Evolutionary conservation across 768 basidiomycete genomes (phyloP).

Genomic region (Calocybe indica): DNA sequence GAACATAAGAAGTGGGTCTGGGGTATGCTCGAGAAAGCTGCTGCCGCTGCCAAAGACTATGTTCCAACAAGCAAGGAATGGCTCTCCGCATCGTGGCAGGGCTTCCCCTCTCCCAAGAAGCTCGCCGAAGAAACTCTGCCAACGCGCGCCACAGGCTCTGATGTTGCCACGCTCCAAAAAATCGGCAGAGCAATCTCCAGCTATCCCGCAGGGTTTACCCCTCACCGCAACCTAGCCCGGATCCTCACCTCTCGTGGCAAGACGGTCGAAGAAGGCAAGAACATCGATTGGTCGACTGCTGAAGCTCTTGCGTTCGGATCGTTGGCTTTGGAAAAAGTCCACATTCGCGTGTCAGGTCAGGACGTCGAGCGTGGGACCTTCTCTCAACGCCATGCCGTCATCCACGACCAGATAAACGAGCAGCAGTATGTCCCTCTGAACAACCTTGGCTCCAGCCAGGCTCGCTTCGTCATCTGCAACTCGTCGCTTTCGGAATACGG

Average conservation of each 20-base stretch:
- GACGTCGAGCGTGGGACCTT: constrained; percentile 99
- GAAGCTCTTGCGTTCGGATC: constrained; percentile 96
- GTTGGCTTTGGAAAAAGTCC: constrained; percentile 87
- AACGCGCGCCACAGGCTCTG: constrained; percentile 81
- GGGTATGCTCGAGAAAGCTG: constrained; percentile 97
- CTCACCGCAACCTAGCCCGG: constrained; percentile 91
- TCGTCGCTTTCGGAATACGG: constrained; percentile 96
- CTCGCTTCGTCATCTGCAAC: constrained; percentile 93
- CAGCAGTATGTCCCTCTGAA: constrained; percentile 86
- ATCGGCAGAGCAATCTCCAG: constrained; percentile 85
- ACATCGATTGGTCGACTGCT: constrained; percentile 98
- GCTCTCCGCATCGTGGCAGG: constrained; percentile 97
- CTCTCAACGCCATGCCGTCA: constrained; percentile 95
- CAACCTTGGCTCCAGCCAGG: constrained; percentile 82
- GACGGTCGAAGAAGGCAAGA: constrained; percentile 82
- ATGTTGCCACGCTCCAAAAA: constrained; percentile 68
- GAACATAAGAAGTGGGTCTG: constrained; percentile 99
- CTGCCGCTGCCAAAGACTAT: constrained; percentile 93
- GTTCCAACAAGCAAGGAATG: constrained; percentile 93
- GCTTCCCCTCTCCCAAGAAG: constrained; percentile 96
- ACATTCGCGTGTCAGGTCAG: constrained; percentile 94
- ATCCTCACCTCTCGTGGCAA: constrained; percentile 86
- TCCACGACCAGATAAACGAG: constrained; percentile 94
- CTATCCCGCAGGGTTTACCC: constrained; percentile 79
- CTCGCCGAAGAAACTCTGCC: constrained; percentile 90